Evolutionary conservation across 495 filamentous ascomycete genomes (phyloP), one percentile per base, ranked within the genome.

Genomic region (Aspergillus olivimuriae): DNA sequence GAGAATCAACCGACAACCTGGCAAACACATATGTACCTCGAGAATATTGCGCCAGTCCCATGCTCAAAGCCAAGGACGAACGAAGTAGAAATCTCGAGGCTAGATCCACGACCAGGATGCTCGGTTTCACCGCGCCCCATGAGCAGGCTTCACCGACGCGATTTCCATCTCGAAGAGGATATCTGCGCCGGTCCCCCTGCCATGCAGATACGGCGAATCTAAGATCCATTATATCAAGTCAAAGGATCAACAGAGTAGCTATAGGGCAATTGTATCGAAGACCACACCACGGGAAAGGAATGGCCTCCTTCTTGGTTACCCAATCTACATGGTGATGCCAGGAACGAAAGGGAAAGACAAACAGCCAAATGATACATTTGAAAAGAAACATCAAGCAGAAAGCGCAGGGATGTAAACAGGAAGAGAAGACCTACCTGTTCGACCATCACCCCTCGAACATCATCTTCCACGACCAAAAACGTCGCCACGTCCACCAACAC

Each of bases 241-340:
- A 11, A 5, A 5, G 24, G 24, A 5, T 6, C 24, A 57, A 60
- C 42, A 60, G 61, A 61, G 35, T 54, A 49, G 22, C 68, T 95
- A 61, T 95, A 58, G 87, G 89, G 84, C 80, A 87, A 70, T 84
- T 85, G 89, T 94, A 95, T 95, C 89, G 86, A 76, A 84, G 78
- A 70, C 77, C 77, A 76, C 73, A 46, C 46, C 68, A 75, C 61
- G 46, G 60, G 60, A 68, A 50, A 54, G 71, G 73, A 68, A 61
- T 72, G 74, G 83, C 70, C 83, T 82, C 86, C 84, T 95, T 95
- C 89, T 95, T 85, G 66, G 78, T 86, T 36, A 21, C 41, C 41
- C 41, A 28, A 7, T n/a, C 11, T 12, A 28, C 11, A 6, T 28
- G 24, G 16, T 23, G 12, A 19, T 9, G n/a, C 10, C 19, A 11